phyloP scores from a whole-genome alignment of 140 eudicot genomes.

The Oenanthe javanica region DNA sequence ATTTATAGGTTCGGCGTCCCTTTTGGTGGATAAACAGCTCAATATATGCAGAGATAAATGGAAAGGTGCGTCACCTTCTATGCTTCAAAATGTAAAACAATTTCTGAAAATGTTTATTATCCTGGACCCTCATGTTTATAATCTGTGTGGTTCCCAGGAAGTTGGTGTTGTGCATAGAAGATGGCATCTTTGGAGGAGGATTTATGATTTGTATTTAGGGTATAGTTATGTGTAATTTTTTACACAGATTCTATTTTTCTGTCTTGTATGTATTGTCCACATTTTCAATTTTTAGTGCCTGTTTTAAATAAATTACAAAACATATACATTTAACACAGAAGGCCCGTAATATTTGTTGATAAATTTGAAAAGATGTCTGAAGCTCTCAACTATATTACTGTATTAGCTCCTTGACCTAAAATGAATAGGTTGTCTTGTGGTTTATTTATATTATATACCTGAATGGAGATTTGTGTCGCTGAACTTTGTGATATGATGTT shows the following conservation, averaged over 20 bases:
- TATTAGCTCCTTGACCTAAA: neutral
- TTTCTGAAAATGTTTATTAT: neutral
- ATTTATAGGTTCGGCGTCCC: constrained; percentile 73
- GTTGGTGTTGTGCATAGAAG: constrained; percentile 93
- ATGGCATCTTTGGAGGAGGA: constrained; percentile 99
- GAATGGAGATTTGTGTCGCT: neutral
- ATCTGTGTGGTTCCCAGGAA: constrained; percentile 42
- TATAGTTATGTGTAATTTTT: constrained; percentile 11
- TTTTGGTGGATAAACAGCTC: constrained; percentile 99
- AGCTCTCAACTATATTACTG: neutral
- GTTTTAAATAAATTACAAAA: neutral
- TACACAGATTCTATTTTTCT: neutral
- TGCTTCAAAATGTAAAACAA: neutral
- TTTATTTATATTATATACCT: neutral
- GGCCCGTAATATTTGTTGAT: neutral
- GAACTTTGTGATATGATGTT: neutral
- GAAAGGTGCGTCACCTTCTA: constrained; percentile 55
- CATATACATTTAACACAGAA: neutral
- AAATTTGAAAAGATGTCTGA: neutral
- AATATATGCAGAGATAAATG: constrained; percentile 82
- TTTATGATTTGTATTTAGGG: constrained; percentile 94
- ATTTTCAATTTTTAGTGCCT: neutral
- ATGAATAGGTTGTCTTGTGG: neutral
- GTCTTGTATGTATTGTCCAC: neutral
- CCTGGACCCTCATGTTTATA: neutral